Base-by-base conservation (phyloP, 2,329 filamentous ascomycete genomes). In the Sporothrix pallida region DNA sequence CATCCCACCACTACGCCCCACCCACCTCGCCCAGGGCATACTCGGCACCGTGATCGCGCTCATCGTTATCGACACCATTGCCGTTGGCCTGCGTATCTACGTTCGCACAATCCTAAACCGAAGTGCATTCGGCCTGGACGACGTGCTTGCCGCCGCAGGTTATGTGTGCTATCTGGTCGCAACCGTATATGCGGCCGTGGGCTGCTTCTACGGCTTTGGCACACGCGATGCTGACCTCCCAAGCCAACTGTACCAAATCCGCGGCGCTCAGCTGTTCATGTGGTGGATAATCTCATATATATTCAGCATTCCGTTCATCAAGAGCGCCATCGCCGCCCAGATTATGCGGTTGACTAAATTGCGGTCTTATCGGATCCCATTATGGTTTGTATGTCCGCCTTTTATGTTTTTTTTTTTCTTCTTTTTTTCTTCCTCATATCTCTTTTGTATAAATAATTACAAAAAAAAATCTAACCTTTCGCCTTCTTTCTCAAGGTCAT, bases 271-370 rank as follows among this genome's bases (percentile, higher is more conserved):
- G 70, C 71, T 74, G 26, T 60, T 76, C 42, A 23, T 75, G 23
- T 76, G 73, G 68, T 74, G 70, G 54, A 63, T 75, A 37, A 68
- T 76, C n/a, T 52, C 75, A 2, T 76, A 77, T 62, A 74, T 73
- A 20, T 56, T 76, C 62, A 74, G 73, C 52, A 74, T 75, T 70
- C 74, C 75, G 10, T 23, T 75, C 15, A 75, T 76, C 73, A 77
- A 77, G 67, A 71, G 73, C 23, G 73, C 75, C 52, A 65, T 77
- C 13, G 74, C 73, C 50, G 70, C 73, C 67, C 74, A 74, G 37
- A 74, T 77, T 10, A 46, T 76, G 54, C 75, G 74, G n/a, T 71
- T 77, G 58, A 75, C 75, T 5, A 42, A 42, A 17, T 54, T 67
- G 37, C 20, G 3, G 3, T 10, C 10, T n/a, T 75, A 72, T 50